Conservation (phyloP, 192 early-diverging fungal genomes). For the Gonapodya prolifera region DNA sequence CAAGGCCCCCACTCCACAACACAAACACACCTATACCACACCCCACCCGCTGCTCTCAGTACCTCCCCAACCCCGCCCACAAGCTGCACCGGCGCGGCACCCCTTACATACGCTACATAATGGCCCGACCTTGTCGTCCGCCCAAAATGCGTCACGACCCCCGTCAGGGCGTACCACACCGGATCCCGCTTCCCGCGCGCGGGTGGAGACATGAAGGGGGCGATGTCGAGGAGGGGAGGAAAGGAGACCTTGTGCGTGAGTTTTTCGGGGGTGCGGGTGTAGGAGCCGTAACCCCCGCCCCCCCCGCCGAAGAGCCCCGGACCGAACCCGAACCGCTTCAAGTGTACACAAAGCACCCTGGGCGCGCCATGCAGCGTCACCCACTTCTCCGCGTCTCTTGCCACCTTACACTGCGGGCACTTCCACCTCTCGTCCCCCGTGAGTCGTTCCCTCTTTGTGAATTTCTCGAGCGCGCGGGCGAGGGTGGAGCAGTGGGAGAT, state of each 20-base stretch:
- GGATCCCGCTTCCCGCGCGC: conserved; percentile 8
- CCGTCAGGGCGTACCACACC: conserved; percentile 51
- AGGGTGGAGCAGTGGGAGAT: conserved; percentile 49
- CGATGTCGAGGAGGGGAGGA: conserved; percentile 45
- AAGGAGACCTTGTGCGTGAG: conserved; percentile 51
- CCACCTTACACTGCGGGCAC: conserved; percentile 64
- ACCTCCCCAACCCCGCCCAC: background rate
- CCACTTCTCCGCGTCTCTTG: conserved; percentile 67
- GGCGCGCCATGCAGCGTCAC: conserved; percentile 65
- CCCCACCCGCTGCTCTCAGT: background rate
- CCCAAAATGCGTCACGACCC: conserved; percentile 71
- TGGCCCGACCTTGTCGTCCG: conserved; percentile 64
- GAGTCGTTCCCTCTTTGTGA: conserved; percentile 56
- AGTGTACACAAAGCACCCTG: conserved; percentile 56
- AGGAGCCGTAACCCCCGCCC: background rate
- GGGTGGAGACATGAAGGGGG: conserved; percentile 38
- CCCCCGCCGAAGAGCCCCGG: conserved; percentile 21
- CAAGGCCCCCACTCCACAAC: background rate
- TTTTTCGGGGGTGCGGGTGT: too few relatives aligned
- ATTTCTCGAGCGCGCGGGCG: conserved; percentile 53
- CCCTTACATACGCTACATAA: conserved; percentile 72
- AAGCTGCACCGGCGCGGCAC: conserved; percentile 25
- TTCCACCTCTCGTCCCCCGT: conserved; percentile 53
- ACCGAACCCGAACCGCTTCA: conserved; percentile 71
- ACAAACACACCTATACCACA: background rate